Evolutionary conservation across 768 basidiomycete species (phyloP).

Genomic region (Leccinum pellstonianum): DNA sequence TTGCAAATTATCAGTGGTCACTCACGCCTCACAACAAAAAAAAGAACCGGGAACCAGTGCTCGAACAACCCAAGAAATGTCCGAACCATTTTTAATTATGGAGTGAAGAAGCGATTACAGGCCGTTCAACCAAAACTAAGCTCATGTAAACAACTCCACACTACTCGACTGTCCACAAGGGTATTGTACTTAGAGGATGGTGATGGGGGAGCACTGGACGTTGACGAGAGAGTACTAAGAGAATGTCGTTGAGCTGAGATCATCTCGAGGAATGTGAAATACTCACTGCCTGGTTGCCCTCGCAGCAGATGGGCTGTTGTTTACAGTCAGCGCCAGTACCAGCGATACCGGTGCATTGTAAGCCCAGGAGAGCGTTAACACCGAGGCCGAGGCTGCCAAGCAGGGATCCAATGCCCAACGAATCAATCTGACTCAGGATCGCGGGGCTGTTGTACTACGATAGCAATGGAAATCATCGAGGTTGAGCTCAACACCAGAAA

Average conservation of each 20-base stretch:
- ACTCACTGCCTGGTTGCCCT: not conserved
- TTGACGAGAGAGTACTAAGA: not conserved
- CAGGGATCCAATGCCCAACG: not conserved
- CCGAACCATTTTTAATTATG: not conserved
- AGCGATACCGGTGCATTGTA: not conserved
- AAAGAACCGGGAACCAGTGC: too few species aligned
- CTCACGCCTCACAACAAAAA: too few species aligned
- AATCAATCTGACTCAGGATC: not conserved
- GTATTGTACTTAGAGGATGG: not conserved
- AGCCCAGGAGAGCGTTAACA: not conserved
- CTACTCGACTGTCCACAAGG: not conserved
- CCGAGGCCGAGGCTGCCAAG: not conserved
- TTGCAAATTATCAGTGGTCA: too few species aligned
- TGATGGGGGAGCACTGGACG: not conserved
- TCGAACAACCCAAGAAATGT: not conserved
- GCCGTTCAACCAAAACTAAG: not conserved
- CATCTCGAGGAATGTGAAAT: not conserved
- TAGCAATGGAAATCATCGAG: not conserved
- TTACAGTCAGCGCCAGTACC: not conserved
- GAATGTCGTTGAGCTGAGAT: not conserved
- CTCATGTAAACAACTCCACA: not conserved
- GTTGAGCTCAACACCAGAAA: not conserved
- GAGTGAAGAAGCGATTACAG: not conserved
- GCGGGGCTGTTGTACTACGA: too few species aligned
- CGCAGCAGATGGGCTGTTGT: not conserved